Conservation (phyloP, 2,329 filamentous ascomycete species). For the Chaetoscypha palmicola region DNA sequence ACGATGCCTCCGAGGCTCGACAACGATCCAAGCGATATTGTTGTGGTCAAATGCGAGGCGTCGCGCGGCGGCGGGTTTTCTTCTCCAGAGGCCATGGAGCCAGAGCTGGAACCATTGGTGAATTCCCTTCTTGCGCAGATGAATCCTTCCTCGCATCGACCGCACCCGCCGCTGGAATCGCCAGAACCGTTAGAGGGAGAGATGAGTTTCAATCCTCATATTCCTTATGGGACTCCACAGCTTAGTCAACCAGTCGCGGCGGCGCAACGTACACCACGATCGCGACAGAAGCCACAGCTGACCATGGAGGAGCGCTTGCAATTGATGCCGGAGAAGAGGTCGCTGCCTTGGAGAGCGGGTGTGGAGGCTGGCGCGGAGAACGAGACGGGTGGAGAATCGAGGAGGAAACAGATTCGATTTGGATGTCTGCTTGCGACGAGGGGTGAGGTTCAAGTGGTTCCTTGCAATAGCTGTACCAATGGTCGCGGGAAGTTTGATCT, state of each 20-base stretch:
- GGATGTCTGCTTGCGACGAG: constrained; percentile 29
- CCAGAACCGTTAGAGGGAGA: constrained; percentile 22
- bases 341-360: constrained; percentile 28
- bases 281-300: constrained; percentile 10
- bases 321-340: constrained; percentile 26
- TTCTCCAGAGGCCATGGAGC: constrained; percentile 17
- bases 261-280: constrained; percentile 8
- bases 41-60: constrained; percentile 24
- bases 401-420: constrained; percentile 30
- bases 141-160: constrained; percentile 17
- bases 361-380: constrained; percentile 28
- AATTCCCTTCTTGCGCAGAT: constrained; percentile 21
- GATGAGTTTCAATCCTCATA: constrained; percentile 6
- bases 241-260: constrained; percentile 6
- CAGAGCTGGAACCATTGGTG: constrained; percentile 15
- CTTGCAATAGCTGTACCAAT: constrained; percentile 28
- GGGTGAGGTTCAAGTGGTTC: constrained; percentile 23
- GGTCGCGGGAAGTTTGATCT: constrained; percentile 29
- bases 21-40: constrained; percentile 20
- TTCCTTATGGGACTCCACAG: constrained; percentile 2
- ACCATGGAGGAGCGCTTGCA: constrained; percentile 29
- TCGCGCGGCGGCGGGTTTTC: constrained; percentile 17
- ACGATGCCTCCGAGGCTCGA: constrained; percentile 21
- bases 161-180: constrained; percentile 21
- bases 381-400: constrained; percentile 29